Conservation (phyloP, 106 monocot species). For the Acorus calamus region DNA sequence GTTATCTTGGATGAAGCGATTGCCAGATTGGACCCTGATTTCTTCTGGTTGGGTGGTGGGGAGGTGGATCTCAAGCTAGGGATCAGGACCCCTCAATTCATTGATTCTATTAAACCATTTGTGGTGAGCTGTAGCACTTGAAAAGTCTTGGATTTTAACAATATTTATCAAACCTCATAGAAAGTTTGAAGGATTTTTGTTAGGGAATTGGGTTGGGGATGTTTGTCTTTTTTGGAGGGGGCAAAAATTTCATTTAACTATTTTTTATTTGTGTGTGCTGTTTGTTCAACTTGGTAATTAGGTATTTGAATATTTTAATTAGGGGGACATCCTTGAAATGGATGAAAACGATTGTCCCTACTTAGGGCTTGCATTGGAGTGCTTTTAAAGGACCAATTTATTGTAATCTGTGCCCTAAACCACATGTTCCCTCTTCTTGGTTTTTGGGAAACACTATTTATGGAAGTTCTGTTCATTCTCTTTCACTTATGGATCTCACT, state of each 20-base stretch:
- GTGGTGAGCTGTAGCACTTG: slow-evolving; percentile 67
- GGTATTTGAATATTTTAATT: neutral
- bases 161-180: neutral
- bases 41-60: slow-evolving; percentile 96
- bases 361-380: neutral
- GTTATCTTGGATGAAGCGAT: slow-evolving; percentile 96
- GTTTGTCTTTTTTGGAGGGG: slow-evolving; percentile 20
- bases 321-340: slow-evolving; percentile 13
- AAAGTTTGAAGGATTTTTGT: too few relatives aligned
- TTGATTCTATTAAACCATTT: slow-evolving; percentile 65
- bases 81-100: slow-evolving; percentile 62
- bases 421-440: too few relatives aligned
- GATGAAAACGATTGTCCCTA: slow-evolving; percentile 5
- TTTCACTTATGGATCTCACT: too few relatives aligned
- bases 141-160: slow-evolving; percentile 11
- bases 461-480: too few relatives aligned
- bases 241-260: neutral
- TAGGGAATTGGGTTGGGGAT: slow-evolving; percentile 3
- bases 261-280: neutral
- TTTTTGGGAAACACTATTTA: too few relatives aligned
- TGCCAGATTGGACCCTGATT: slow-evolving; percentile 61
- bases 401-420: too few relatives aligned
- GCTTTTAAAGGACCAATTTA: too few relatives aligned
- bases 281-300: neutral
- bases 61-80: slow-evolving; percentile 92